Conservation (phyloP, 139 green algal genomes). For the Chlamydomonas applanata region DNA sequence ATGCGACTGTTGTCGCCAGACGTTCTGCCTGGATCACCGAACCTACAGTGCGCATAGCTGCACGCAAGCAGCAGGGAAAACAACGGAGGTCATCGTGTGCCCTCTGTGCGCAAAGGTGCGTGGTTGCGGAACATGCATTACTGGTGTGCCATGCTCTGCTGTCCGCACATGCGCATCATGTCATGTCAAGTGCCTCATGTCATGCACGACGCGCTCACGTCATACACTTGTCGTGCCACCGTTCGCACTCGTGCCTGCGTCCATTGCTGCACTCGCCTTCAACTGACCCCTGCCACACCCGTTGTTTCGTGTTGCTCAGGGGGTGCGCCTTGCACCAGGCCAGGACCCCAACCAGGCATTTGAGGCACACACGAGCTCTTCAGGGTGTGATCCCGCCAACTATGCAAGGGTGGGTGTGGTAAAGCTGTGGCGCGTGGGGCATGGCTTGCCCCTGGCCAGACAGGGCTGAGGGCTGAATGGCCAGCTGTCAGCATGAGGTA, state of each 20-base stretch:
- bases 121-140: not conserved
- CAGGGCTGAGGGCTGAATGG: too few species aligned
- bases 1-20: conserved; percentile 53
- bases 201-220: too few species aligned
- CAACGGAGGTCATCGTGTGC: conserved; percentile 60
- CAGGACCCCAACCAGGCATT: conserved; percentile 54
- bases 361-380: conserved; percentile 33
- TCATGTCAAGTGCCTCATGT: not conserved
- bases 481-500: too few species aligned
- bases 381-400: conserved; percentile 69
- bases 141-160: conserved; percentile 7
- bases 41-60: conserved; percentile 56
- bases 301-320: too few species aligned
- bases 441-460: too few species aligned
- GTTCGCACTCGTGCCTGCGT: too few species aligned
- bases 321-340: conserved; percentile 24
- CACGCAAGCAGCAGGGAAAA: conserved; percentile 16
- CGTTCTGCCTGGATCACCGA: conserved; percentile 72
- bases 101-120: conserved; percentile 62
- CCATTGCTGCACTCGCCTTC: too few species aligned
- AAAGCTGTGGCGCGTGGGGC: too few species aligned
- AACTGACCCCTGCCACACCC: too few species aligned
- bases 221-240: too few species aligned
- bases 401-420: conserved; percentile 69
- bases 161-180: not conserved